A percentile compares a stretch with the other conserved stretches of the same genome.
Evolutionary conservation across 495 filamentous ascomycete species (phyloP).

Genomic region (Corynascus novoguineensis): DNA sequence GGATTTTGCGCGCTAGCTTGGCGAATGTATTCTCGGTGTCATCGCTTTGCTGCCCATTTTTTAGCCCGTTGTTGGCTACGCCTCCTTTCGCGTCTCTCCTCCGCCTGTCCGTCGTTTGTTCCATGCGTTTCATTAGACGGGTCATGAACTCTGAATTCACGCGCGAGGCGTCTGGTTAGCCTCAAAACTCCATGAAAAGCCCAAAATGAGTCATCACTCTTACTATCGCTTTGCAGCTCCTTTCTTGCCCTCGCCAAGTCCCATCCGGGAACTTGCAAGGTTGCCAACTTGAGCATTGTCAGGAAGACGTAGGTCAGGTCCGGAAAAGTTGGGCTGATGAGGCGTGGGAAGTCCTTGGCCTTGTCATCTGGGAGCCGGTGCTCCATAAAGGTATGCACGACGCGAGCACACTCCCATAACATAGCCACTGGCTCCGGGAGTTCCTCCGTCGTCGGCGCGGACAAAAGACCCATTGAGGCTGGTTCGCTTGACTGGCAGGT

Average conservation of each 20-base stretch:
- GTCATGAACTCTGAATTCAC: background rate
- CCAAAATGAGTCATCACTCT: background rate
- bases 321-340: conserved; percentile 24
- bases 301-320: conserved; percentile 28
- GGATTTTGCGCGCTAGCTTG: conserved; percentile 18
- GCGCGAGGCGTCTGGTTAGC: background rate
- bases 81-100: background rate
- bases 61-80: background rate
- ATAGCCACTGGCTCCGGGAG: conserved; percentile 15
- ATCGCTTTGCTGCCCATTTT: no score
- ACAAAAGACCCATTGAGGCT: background rate
- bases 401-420: conserved; percentile 20
- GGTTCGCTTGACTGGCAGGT: background rate
- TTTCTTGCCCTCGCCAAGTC: conserved; percentile 18
- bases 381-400: conserved; percentile 18
- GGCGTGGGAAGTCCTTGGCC: conserved; percentile 20
- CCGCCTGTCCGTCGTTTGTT: conserved; percentile 13
- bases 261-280: conserved; percentile 22
- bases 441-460: background rate
- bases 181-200: background rate
- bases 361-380: conserved; percentile 16
- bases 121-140: conserved; percentile 21
- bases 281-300: conserved; percentile 26
- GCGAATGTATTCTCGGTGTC: conserved; percentile 14
- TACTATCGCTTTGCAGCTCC: conserved; percentile 16